Evolutionary conservation across 2,329 filamentous ascomycete genomes (phyloP).

Genomic region (Cryphonectria japonica): DNA sequence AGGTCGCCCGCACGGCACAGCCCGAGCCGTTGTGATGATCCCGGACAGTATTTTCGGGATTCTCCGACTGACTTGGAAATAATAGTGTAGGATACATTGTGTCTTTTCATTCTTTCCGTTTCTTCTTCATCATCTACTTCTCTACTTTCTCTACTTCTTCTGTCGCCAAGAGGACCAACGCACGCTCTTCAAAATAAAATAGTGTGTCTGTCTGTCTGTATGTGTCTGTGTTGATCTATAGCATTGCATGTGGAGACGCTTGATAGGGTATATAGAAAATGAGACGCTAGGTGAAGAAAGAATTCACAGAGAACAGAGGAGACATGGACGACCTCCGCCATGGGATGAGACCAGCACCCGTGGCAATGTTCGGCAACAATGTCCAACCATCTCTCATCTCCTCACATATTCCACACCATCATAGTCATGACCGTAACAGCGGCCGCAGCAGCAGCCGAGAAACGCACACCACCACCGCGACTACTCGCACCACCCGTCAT

Average conservation of each 20-base stretch:
- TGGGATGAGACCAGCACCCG: slow-evolving; percentile 6
- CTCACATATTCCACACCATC: slow-evolving; percentile 5
- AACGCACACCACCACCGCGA: slow-evolving; percentile 1
- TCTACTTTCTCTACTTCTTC: background rate
- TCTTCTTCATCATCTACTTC: too few relatives aligned
- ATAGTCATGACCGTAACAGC: slow-evolving; percentile 3
- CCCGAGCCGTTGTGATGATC: background rate
- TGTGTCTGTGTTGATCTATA: background rate
- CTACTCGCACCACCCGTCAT: slow-evolving; percentile 30
- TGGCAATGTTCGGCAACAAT: background rate
- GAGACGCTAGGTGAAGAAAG: background rate
- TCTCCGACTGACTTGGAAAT: background rate
- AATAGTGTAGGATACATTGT: background rate
- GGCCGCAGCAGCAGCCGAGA: slow-evolving; percentile 9
- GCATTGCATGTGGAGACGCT: background rate
- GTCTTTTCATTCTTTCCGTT: background rate
- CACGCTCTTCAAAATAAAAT: background rate
- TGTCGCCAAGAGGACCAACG: background rate
- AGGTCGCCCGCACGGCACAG: background rate
- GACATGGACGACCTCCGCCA: too few relatives aligned
- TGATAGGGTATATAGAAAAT: background rate
- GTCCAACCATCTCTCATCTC: background rate
- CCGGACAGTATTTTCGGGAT: background rate
- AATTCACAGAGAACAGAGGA: background rate
- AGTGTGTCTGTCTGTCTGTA: too few relatives aligned